Conservation (phyloP, 2,329 filamentous ascomycete genomes). For the Aspergillus aculeatinus region DNA sequence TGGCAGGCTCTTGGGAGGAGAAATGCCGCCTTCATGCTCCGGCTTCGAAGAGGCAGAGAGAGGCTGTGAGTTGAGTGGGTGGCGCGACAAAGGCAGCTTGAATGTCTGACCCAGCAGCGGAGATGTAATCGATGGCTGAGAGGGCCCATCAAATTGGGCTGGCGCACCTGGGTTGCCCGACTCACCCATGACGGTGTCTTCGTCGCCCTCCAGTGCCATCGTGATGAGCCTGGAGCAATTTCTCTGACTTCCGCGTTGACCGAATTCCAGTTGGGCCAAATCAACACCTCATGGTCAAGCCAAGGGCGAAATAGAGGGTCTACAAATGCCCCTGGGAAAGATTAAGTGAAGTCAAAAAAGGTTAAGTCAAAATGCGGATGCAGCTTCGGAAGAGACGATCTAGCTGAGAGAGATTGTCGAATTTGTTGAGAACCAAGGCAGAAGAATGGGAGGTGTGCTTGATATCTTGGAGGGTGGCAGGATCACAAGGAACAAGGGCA, state of each 20-base stretch:
- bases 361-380: background rate
- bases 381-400: background rate
- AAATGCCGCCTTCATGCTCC: slow-evolving; percentile 14
- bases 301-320: background rate
- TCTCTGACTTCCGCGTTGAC: slow-evolving; percentile 12
- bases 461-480: background rate
- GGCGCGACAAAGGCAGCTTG: slow-evolving; percentile 20
- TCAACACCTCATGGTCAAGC: slow-evolving; percentile 21
- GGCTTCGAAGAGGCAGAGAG: slow-evolving; percentile 4
- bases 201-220: slow-evolving; percentile 35
- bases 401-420: background rate
- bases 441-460: background rate
- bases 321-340: background rate
- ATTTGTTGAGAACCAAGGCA: background rate
- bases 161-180: slow-evolving; percentile 17
- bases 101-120: slow-evolving; percentile 23
- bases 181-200: slow-evolving; percentile 43
- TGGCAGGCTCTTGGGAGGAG: slow-evolving; percentile 22
- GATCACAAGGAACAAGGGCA: background rate
- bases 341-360: too few relatives aligned
- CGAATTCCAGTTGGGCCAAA: background rate
- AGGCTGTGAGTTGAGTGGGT: slow-evolving; percentile 8
- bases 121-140: slow-evolving; percentile 25
- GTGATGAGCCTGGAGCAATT: slow-evolving; percentile 5
- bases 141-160: slow-evolving; percentile 19